Evolutionary conservation across 768 basidiomycete species (phyloP).

Genomic region (Leucosporidium yakuticum): DNA sequence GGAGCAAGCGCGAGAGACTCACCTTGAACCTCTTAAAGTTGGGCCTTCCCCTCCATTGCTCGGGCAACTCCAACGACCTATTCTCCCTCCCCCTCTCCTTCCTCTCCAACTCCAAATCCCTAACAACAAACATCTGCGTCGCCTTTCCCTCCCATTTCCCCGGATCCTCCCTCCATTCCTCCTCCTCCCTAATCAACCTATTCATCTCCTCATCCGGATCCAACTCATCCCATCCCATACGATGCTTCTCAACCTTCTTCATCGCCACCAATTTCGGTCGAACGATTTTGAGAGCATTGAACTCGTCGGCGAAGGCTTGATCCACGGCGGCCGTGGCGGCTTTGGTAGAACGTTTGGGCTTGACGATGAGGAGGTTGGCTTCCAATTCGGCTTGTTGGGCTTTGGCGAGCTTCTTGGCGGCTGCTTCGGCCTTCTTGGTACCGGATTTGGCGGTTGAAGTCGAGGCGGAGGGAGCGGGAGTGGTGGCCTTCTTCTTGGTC

Average conservation of each 20-base stretch:
- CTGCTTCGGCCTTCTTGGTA: no score
- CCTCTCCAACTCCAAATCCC: constrained; percentile 14
- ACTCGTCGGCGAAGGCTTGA: constrained; percentile 29
- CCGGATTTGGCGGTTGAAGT: no score
- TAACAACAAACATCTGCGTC: constrained; percentile 30
- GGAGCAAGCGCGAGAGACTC: neutral
- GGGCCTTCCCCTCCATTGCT: constrained; percentile 13
- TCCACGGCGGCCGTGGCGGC: constrained; percentile 15
- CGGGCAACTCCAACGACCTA: constrained; percentile 8
- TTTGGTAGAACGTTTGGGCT: constrained; percentile 16
- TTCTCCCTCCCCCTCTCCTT: constrained; percentile 7
- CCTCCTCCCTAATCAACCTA: constrained; percentile 14
- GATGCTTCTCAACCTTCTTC: constrained; percentile 13
- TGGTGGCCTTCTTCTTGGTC: no score
- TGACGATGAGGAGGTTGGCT: constrained; percentile 20
- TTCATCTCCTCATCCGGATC: constrained; percentile 29
- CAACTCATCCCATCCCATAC: constrained; percentile 23
- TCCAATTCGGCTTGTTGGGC: neutral
- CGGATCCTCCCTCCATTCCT: neutral
- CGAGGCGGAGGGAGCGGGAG: no score
- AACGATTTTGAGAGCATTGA: constrained; percentile 35
- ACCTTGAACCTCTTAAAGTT: constrained; percentile 35
- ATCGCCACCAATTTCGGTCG: constrained; percentile 17
- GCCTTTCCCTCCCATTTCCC: constrained; percentile 6
- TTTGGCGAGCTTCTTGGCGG: neutral